Evolutionary conservation across 495 filamentous ascomycete species (phyloP), one percentile per base, ranked within the genome.

Genomic region (Talaromyces ruber): DNA sequence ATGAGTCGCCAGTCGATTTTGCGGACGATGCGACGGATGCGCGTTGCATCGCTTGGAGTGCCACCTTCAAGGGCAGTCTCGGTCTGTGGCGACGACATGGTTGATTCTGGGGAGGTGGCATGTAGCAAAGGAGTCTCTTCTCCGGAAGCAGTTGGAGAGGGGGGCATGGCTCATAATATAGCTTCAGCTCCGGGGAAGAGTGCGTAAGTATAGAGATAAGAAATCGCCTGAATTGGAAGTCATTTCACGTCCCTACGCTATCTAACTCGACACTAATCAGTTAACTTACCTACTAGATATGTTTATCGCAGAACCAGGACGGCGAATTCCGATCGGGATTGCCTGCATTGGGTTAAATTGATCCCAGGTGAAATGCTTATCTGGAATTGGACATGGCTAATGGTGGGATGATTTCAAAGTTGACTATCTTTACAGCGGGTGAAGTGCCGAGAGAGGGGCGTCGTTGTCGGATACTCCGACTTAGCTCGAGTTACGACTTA

Each of bases 1-100:
- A 83, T 72, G 22, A 83, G 29, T 59, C 76, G 71, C 57, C 64
- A 65, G 64, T 83, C 81, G 54, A 82, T 82, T 68, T 83, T 83
- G 37, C 71, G 66, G 56, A 81, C 43, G 7, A 39, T 43, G 29
- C 34, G 57, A 22, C 57, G 57, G 30, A 59, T 39, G 32, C 22
- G 18, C 3, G 30, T 37, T 39, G 32, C 57, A 45, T 59, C 55
- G 1, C 24, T 34, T 9, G 55, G n/a, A 9, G n/a, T 47, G 43
- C 43, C 43, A 7, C 43, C 25, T 53, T 53, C 50, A 14, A 28
- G 25, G 21, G 8, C 3, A 3, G 1, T 2, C 2, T 28, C 50
- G 1, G 4, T 45, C 37, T 25, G 57, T 59, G n/a, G 30, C 6
- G 7, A 24, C 21, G 22, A 24, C 30, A 25, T 45, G 34, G n/a